Conservation (phyloP, 208 protist species). For the Spongospora subterranea region DNA sequence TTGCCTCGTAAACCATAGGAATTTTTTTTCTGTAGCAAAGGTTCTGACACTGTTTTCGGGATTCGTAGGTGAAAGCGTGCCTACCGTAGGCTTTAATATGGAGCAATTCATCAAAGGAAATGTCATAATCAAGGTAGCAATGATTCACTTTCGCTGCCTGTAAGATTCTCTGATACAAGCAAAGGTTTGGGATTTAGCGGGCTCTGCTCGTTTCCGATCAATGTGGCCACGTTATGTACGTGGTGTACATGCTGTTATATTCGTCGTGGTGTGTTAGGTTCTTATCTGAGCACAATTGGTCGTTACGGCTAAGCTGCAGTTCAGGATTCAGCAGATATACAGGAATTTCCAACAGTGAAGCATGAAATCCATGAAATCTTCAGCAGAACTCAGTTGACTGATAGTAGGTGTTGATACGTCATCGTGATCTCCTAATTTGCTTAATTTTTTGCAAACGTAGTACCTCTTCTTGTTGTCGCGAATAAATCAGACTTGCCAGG, state of each 20-base stretch:
- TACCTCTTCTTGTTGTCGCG: background rate
- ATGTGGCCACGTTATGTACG: constrained; percentile 53
- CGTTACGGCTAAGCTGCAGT: background rate
- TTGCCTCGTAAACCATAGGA: background rate
- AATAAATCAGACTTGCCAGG: constrained; percentile 32
- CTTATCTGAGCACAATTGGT: background rate
- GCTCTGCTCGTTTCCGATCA: constrained; percentile 11
- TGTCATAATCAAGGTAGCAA: constrained; percentile 18
- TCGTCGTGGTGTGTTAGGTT: constrained; percentile 21
- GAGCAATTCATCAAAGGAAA: background rate
- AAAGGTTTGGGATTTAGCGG: constrained; percentile 23
- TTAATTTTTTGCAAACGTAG: background rate
- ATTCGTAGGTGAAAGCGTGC: background rate
- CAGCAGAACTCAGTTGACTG: background rate
- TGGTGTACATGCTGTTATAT: background rate
- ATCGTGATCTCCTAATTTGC: background rate
- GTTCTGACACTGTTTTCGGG: too few relatives aligned
- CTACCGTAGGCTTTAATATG: constrained; percentile 11
- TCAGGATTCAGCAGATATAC: background rate
- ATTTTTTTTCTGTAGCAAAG: background rate
- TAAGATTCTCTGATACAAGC: background rate
- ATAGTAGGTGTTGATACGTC: background rate
- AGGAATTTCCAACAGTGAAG: background rate
- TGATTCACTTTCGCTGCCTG: background rate
- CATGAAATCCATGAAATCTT: constrained; percentile 4